A percentile compares a stretch with the other conserved stretches of the same genome.
phyloP scores from a whole-genome alignment of 306 rosid species.

The Datisca glomerata region DNA sequence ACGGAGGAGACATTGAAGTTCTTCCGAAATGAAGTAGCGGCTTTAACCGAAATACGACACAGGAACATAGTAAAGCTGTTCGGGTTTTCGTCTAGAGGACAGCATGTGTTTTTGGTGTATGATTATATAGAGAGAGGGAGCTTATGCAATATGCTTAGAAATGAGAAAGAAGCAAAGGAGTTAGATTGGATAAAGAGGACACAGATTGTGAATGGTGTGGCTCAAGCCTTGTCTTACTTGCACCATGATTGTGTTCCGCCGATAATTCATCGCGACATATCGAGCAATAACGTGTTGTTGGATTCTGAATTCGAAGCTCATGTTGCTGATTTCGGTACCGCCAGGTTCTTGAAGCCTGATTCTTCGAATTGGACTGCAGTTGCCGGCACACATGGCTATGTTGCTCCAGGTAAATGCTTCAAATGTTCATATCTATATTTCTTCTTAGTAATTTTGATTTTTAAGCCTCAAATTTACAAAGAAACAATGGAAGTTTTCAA shows the following conservation, averaged over 20 bases:
- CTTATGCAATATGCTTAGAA: conserved; percentile 12
- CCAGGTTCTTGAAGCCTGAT: conserved; percentile 27
- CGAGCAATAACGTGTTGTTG: conserved; percentile 27
- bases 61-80: conserved; percentile 36
- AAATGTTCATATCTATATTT: neutral
- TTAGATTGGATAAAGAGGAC: conserved; percentile 28
- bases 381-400: conserved; percentile 35
- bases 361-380: conserved; percentile 27
- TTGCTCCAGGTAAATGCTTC: conserved; percentile 30
- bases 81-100: conserved; percentile 31
- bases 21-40: conserved; percentile 23
- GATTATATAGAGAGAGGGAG: conserved; percentile 35
- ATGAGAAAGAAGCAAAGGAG: conserved; percentile 18
- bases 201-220: conserved; percentile 23
- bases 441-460: neutral
- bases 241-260: conserved; percentile 13
- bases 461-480: too few relatives aligned
- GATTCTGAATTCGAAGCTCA: conserved; percentile 18
- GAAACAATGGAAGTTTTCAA: too few relatives aligned
- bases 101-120: conserved; percentile 27
- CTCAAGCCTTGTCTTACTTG: conserved; percentile 11
- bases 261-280: conserved; percentile 34
- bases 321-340: conserved; percentile 38
- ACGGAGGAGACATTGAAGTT: conserved; percentile 16
- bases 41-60: conserved; percentile 29